Evolutionary conservation across 345 rosid genomes (phyloP).

Genomic region (Rhizophora apiculata): DNA sequence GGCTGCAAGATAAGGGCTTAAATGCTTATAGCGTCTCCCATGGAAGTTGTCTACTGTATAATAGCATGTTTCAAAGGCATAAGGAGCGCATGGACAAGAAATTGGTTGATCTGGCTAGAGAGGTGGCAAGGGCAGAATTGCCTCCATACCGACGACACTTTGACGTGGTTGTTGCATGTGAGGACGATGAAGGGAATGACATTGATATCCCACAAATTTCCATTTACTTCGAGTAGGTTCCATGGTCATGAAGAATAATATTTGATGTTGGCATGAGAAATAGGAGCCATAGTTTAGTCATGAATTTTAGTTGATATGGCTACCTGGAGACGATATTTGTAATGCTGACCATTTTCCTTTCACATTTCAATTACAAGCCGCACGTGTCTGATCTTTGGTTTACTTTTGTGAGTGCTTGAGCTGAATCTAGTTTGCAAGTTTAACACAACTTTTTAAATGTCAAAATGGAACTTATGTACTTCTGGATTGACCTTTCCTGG

Average conservation of each 20-base stretch:
- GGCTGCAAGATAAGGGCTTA: conserved; percentile 73
- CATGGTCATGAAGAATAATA: not conserved
- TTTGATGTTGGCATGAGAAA: conserved; percentile 2
- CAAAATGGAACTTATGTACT: no score
- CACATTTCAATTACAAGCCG: not conserved
- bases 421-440: no score
- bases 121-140: conserved; percentile 73
- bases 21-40: conserved; percentile 88
- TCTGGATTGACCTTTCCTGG: no score
- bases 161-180: conserved; percentile 93
- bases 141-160: conserved; percentile 71
- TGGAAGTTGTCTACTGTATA: conserved; percentile 79
- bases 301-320: conserved; percentile 1
- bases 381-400: not conserved
- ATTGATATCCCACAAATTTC: conserved; percentile 85
- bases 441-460: no score
- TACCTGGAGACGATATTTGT: not conserved
- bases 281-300: not conserved
- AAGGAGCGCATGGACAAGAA: conserved; percentile 71
- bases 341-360: not conserved
- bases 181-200: conserved; percentile 76
- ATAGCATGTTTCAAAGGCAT: conserved; percentile 88
- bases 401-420: not conserved
- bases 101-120: conserved; percentile 76
- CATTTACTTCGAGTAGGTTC: conserved; percentile 56